phyloP scores from a whole-genome alignment of 768 basidiomycete genomes.

The Pluteus cervinus region DNA sequence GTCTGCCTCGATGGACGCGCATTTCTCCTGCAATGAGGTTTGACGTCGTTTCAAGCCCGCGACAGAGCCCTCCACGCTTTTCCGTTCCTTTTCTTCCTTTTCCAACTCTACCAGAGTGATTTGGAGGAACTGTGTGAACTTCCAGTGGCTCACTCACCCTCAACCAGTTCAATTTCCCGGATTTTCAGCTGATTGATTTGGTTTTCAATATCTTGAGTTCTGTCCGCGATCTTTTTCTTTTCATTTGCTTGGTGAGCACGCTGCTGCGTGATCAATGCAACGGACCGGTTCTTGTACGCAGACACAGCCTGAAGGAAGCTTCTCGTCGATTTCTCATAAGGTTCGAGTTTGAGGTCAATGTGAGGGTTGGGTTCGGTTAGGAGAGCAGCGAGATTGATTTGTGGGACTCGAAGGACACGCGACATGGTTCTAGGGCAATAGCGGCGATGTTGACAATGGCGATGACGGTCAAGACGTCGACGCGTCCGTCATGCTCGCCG shows the following conservation, averaged over 20 bases:
- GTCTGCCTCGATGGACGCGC: constrained; percentile 53
- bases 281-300: constrained; percentile 67
- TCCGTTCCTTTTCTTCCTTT: constrained; percentile 66
- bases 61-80: constrained; percentile 59
- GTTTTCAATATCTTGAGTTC: constrained; percentile 52
- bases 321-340: constrained; percentile 59
- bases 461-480: too few relatives aligned
- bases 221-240: constrained; percentile 59
- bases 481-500: too few relatives aligned
- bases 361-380: constrained; percentile 50
- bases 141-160: constrained; percentile 40
- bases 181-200: constrained; percentile 75
- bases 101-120: constrained; percentile 44
- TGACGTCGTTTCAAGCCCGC: constrained; percentile 63
- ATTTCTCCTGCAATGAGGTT: constrained; percentile 53
- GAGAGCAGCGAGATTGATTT: constrained; percentile 55
- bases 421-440: too few relatives aligned
- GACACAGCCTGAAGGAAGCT: constrained; percentile 71
- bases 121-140: background rate
- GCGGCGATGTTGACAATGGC: too few relatives aligned
- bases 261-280: constrained; percentile 62
- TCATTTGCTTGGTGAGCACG: constrained; percentile 55
- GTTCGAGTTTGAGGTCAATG: constrained; percentile 57
- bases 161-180: constrained; percentile 72
- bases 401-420: constrained; percentile 36